Percentiles rank a stretch among this genome's conserved stretches.
These are phyloP conservation scores for Phytophthora pini DNA, from an alignment of 352 stramenopile species.

Conservation along the genomic window DNA sequence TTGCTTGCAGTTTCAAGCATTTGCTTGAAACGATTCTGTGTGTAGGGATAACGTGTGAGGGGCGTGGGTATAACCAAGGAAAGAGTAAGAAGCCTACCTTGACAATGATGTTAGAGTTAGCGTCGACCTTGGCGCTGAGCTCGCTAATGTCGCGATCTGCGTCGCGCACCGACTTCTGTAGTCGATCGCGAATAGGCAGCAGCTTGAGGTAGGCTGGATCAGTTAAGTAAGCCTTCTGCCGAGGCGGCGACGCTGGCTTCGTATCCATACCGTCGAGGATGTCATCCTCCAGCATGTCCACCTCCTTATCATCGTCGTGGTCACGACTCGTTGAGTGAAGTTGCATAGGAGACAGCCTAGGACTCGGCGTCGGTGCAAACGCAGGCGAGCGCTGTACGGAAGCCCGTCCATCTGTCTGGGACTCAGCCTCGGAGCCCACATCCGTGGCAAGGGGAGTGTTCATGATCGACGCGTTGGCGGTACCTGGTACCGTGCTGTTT, in stretches of 20 bases:
- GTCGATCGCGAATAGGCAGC: constrained; percentile 58
- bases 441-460: constrained; percentile 79
- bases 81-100: constrained; percentile 49
- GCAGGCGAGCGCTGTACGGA: constrained; percentile 71
- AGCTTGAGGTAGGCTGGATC: constrained; percentile 75
- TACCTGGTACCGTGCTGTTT: constrained; percentile 34
- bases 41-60: constrained; percentile 2
- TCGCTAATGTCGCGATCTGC: constrained; percentile 72
- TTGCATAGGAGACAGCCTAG: constrained; percentile 51
- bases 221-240: constrained; percentile 55
- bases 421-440: constrained; percentile 70
- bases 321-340: constrained; percentile 22
- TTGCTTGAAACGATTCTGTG: constrained; percentile 84
- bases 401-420: constrained; percentile 54
- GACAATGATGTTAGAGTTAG: constrained; percentile 84
- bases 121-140: constrained; percentile 67
- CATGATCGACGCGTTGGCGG: constrained; percentile 52
- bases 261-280: constrained; percentile 78
- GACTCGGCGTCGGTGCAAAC: constrained; percentile 66
- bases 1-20: constrained; percentile 74
- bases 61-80: constrained; percentile 3
- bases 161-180: constrained; percentile 77
- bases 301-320: constrained; percentile 72
- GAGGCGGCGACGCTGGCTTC: constrained; percentile 45
- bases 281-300: constrained; percentile 82